Evolutionary conservation across 257 asterid genomes (phyloP).

Genomic region (Gynochthodes officinalis): DNA sequence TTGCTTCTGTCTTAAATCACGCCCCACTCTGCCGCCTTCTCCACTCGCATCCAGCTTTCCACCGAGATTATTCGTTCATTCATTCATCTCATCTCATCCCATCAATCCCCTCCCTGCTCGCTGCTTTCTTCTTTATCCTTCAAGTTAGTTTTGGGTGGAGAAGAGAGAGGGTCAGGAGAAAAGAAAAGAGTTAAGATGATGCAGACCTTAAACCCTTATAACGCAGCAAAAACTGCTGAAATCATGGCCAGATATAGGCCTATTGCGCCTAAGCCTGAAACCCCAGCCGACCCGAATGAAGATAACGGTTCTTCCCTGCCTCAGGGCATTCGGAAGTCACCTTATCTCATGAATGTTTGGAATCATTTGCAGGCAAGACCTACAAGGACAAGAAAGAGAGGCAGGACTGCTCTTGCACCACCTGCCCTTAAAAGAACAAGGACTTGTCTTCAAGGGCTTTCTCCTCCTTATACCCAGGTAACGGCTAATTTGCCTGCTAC

Average conservation of each 20-base stretch:
- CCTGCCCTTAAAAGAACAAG: slow-evolving; percentile 45
- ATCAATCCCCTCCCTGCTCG: not conserved
- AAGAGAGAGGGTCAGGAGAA: not conserved
- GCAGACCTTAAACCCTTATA: slow-evolving; percentile 53
- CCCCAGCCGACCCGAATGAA: slow-evolving; percentile 21
- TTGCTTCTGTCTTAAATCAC: slow-evolving; percentile 25
- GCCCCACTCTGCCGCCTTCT: not conserved
- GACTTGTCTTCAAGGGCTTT: slow-evolving; percentile 38
- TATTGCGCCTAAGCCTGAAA: slow-evolving; percentile 85
- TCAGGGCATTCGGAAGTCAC: slow-evolving; percentile 51
- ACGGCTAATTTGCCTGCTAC: slow-evolving; percentile 20
- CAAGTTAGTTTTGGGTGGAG: slow-evolving; percentile 1
- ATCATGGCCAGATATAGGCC: slow-evolving; percentile 92
- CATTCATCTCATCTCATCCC: slow-evolving; percentile 1
- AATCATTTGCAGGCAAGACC: slow-evolving; percentile 84
- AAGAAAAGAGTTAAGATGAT: slow-evolving; percentile 38
- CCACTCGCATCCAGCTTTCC: not conserved
- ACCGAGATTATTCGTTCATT: not conserved
- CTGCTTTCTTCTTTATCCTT: not conserved
- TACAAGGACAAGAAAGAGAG: slow-evolving; percentile 74
- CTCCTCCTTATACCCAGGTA: slow-evolving; percentile 27
- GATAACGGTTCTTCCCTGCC: slow-evolving; percentile 36
- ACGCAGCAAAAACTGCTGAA: slow-evolving; percentile 70
- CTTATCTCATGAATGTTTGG: slow-evolving; percentile 72
- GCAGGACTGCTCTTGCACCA: slow-evolving; percentile 61